These are phyloP conservation scores for Chloroidium sp. DNA, from an alignment of 163 green algal genomes.

Conservation along the genomic window DNA sequence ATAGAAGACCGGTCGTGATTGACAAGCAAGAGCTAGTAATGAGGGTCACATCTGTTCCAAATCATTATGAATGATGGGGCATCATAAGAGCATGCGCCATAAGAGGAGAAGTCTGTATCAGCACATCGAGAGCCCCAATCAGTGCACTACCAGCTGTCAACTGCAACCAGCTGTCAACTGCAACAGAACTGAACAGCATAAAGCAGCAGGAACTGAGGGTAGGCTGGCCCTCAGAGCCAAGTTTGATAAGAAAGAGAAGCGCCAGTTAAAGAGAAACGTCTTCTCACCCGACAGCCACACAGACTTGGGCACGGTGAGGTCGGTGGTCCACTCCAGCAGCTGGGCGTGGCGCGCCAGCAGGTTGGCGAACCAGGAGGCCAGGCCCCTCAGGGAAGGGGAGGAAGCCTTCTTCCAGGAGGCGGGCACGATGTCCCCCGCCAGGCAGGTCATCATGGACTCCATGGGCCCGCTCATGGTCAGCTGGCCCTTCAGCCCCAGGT, in stretches of 20 bases:
- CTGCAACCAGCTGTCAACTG: too few relatives aligned
- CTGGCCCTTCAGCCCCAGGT: conserved; percentile 82
- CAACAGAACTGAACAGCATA: too few relatives aligned
- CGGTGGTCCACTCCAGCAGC: conserved; percentile 79
- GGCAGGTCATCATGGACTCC: conserved; percentile 69
- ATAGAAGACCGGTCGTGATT: too few relatives aligned
- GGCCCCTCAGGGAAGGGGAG: conserved; percentile 70
- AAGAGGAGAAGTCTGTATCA: background rate
- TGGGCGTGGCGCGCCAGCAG: conserved; percentile 65
- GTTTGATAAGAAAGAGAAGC: too few relatives aligned
- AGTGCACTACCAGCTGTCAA: background rate
- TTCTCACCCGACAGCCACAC: conserved; percentile 62
- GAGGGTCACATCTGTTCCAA: too few relatives aligned
- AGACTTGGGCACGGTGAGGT: conserved; percentile 67
- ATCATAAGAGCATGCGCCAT: too few relatives aligned
- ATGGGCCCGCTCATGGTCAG: conserved; percentile 86
- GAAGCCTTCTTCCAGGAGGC: conserved; percentile 62
- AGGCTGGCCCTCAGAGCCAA: too few relatives aligned
- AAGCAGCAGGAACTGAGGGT: too few relatives aligned
- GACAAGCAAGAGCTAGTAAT: too few relatives aligned
- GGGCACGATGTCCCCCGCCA: conserved; percentile 56
- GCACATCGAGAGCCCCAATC: background rate
- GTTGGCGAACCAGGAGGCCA: conserved; percentile 77
- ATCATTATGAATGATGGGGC: too few relatives aligned
- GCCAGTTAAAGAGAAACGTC: too few relatives aligned